phyloP scores from a whole-genome alignment of 2,329 filamentous ascomycete species.

The Botrytis elliptica region DNA sequence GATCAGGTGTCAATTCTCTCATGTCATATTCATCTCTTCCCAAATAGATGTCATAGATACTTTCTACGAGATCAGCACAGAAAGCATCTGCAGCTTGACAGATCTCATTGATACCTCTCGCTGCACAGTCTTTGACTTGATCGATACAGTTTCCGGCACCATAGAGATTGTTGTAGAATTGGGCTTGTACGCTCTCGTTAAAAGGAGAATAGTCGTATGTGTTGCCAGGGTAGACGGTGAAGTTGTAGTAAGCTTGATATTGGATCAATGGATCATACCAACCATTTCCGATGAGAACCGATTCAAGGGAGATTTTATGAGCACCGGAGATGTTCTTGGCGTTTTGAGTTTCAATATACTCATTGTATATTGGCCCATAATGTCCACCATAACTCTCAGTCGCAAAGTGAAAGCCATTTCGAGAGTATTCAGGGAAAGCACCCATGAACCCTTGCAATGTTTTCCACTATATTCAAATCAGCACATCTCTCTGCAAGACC shows the following conservation, averaged over 20 bases:
- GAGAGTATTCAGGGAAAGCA: slow-evolving; percentile 53
- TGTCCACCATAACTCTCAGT: slow-evolving; percentile 59
- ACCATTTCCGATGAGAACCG: slow-evolving; percentile 56
- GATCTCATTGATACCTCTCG: slow-evolving; percentile 49
- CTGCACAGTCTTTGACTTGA: slow-evolving; percentile 54
- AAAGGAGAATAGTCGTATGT: slow-evolving; percentile 55
- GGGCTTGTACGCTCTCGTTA: slow-evolving; percentile 48
- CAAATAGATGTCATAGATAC: slow-evolving; percentile 50
- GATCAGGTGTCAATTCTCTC: slow-evolving; percentile 53
- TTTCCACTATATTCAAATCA: slow-evolving; percentile 42
- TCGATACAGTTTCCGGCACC: slow-evolving; percentile 61
- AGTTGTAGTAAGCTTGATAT: slow-evolving; percentile 59
- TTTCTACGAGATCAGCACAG: slow-evolving; percentile 54
- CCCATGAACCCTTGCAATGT: slow-evolving; percentile 63
- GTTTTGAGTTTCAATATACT: slow-evolving; percentile 61
- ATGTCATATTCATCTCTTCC: slow-evolving; percentile 60
- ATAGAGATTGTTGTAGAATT: slow-evolving; percentile 60
- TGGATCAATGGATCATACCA: slow-evolving; percentile 58
- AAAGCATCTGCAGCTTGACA: slow-evolving; percentile 52
- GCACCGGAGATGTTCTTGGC: slow-evolving; percentile 49
- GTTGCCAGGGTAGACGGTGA: slow-evolving; percentile 48
- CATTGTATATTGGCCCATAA: slow-evolving; percentile 58
- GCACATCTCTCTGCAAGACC: neutral
- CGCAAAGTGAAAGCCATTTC: slow-evolving; percentile 53
- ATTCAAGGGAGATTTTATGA: slow-evolving; percentile 48